Evolutionary conservation across 257 asterid genomes (phyloP), one percentile per base, ranked within the genome.

Genomic region (Mentha longifolia): DNA sequence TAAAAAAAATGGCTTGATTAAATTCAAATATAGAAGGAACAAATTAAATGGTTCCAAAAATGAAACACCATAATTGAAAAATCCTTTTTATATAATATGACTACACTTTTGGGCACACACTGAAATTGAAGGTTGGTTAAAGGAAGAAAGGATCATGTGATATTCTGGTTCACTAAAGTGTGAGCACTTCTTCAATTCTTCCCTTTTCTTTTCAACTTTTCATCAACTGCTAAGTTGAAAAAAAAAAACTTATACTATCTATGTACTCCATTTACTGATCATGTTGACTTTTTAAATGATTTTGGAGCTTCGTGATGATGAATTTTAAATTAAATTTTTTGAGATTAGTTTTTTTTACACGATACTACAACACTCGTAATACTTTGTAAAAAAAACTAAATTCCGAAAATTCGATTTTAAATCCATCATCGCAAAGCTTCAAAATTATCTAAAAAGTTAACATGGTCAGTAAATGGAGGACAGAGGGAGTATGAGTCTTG

Each of bases 61-160:
- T 54, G 65, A 20, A 46, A 6, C 17, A 50, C 2, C 56, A 67
- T 20, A 63, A 75, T 42, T 55, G 54, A 65, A 71, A 66, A 70
- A 77, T 50, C 54, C 62, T 28, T 37, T 19, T 65, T 39, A 64
- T 61, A 54, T 43, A 9, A 42, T 19, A 50, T 10, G 63, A 46
- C 42, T 16, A 47, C 9, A 71, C 74, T 76, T 70, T 76, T 56
- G 42, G 31, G 69, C 50, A 37, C 56, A 45, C 66, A 67, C 52
- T 37, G 59, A 59, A 65, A 47, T 25, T 56, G 74, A 52, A 52
- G 70, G 58, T 72, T 51, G 71, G 71, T 28, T 33, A 72, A 66
- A 71, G 71, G 20, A 16, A 60, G 54, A 66, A 50, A 71, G 69
- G 28, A 61, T 61, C 78, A 72, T 77, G 81, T 67, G 81, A 77